Base-by-base conservation (phyloP, 164 flowering plant species). In the Cinnamomum chago region DNA sequence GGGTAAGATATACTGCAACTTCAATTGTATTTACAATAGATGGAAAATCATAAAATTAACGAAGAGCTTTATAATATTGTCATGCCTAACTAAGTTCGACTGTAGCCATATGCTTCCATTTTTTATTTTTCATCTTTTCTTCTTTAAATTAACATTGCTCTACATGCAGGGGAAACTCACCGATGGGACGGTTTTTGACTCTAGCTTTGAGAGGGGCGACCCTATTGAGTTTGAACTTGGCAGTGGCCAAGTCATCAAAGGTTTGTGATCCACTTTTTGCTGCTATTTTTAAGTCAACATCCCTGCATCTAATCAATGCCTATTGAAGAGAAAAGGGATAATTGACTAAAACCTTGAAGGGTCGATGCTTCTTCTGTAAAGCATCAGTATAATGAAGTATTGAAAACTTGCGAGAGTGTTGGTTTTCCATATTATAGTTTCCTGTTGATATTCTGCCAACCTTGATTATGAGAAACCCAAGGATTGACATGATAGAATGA, bases 211-310 rank as follows among this genome's bases (percentile, higher is more conserved):
- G 74, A 90, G 99, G 83, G 94, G 90, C 75, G 95, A 92, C 76
- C 98, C 99, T 3, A 92, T 96, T 82, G 94, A 88, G 76, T 96
- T 96, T 84, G 94, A 89, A 81, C 95, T 96, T 85, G 99, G 99
- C 66, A 80, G 73, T 68, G 99, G 99, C 71, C 98, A 94, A 79
- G 99, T 96, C 2, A 96, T 96, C 62, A 91, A 90, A 91, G 98
- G 99, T 92, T 17, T n/a, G 84, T 75, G 62, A 14, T 70, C 25
- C 30, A 27, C 65, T 12, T 27, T 40, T 40, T 40, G 47, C 47
- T 40, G 9, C 47, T 40, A 40, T 40, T 40, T 40, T 40, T 7
- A 40, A 40, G 47, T 40, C 9, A 9, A 9, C 2, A 40, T 40
- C 47, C 47, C 47, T 40, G 11, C 47, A 40, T 40, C 47, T 40